Conservation (phyloP, 306 rosid species). For the Fragaria nilgerrensis region DNA sequence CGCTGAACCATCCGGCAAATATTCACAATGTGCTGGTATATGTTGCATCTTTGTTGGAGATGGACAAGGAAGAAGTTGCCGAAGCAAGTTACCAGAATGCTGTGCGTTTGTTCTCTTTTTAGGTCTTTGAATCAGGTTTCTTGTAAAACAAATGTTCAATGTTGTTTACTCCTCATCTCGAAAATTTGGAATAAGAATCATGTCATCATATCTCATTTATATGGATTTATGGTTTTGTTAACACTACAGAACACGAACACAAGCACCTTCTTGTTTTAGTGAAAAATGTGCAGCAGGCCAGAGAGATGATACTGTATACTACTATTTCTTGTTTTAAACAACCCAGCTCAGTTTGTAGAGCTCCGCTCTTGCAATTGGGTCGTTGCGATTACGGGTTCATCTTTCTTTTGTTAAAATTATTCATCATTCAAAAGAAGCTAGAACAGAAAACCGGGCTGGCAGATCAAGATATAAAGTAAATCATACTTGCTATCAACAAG, state of each 20-base stretch:
- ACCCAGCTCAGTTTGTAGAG: too few relatives aligned
- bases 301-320: background rate
- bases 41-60: conserved; percentile 51
- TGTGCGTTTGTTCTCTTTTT: conserved; percentile 35
- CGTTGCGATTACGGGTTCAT: background rate
- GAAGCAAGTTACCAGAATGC: conserved; percentile 44
- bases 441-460: background rate
- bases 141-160: background rate
- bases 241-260: background rate
- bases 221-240: background rate
- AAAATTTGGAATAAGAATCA: background rate
- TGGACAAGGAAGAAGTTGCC: conserved; percentile 45
- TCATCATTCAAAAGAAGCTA: background rate
- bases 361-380: too few relatives aligned
- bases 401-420: background rate
- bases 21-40: conserved; percentile 50
- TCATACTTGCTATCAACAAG: background rate
- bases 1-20: conserved; percentile 81
- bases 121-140: background rate
- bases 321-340: background rate
- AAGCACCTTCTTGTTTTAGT: background rate
- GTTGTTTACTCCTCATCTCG: background rate
- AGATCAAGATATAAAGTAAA: background rate
- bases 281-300: background rate
- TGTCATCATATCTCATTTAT: background rate